Evolutionary conservation across 768 basidiomycete genomes (phyloP), one percentile per base, ranked within the genome.

Genomic region (Boletus huronensis): DNA sequence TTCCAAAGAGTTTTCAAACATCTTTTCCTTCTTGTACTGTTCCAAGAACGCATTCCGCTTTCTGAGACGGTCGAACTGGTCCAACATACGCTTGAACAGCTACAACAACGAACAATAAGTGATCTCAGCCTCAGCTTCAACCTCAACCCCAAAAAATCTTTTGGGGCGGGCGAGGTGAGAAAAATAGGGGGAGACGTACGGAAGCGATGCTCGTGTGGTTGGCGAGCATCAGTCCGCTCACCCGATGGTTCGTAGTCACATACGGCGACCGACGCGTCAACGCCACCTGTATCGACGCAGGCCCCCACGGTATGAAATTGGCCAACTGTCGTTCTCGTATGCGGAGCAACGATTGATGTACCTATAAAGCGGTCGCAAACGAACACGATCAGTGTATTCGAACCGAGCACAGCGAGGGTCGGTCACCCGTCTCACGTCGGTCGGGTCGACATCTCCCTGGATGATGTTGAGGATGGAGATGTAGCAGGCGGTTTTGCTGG

Each of bases 181-280:
- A 5, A 31, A 31, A 6, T 1, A 3, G 5, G 1, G 21, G 5
- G 7, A 9, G 9, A 79, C 88, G 38, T 61, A 95, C 91, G 32
- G 93, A 94, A 26, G 93, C 93, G 55, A 99, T 93, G 63, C 93
- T 94, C n/a, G 97, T 99, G 70, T 99, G 97, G 64, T 99, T 99
- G 10, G 95, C 97, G 47, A 99, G 82, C 97, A 99, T 98, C 48
- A 99, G 79, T 0, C 96, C 96, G 69, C 95, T 98, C 52, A 98
- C 95, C 13, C 95, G 88, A 70, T 99, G 94, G 64, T 87, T 90
- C 36, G 90, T 85, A 5, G 84, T 79, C 50, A 97, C 76, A 65
- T 96, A 96, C 6, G 93, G 94, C 16, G 92, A 94, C 63, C 83
- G 86, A 54, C 91, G 85, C 2, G 95, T 97, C 55, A 98, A 74